Base-by-base conservation (phyloP, 2,329 filamentous ascomycete genomes). In the Aspergillus proliferans region DNA sequence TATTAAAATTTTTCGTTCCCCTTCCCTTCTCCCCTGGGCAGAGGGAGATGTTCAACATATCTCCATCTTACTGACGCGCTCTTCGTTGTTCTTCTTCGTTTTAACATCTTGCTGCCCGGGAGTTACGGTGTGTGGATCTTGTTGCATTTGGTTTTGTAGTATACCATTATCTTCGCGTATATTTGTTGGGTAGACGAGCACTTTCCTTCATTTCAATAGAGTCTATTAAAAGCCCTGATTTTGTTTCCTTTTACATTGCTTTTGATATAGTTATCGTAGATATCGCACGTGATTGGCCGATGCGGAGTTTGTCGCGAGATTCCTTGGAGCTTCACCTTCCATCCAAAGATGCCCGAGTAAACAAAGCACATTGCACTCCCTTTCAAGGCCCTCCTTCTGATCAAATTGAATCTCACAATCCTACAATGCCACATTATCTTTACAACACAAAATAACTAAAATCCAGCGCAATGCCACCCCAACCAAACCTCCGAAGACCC, bases 401-500 rank as follows among this genome's bases (percentile, higher is more conserved):
- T 22, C 2, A 22, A 40, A 40, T 10, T 18, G n/a, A 6, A 21
- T 0, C 2, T 8, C 8, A 21, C 6, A 3, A 19, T 21, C 19
- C 18, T 40, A 22, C 38, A 19, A 40, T 19, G 8, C 6, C 4
- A n/a, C 18, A 9, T 6, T 36, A 36, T n/a, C 7, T 18, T 9
- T 18, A 36, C 14, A 36, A 8, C n/a, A 36, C 34, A 3, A 22
- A 4, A 19, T 19, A 21, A 12, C 10, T 3, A 4, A 36, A 26
- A 30, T 18, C 10, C 12, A 21, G 9, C 48, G 49, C 47, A 54
- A 61, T 61, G 58, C 57, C 57, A 47, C 58, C 56, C 50, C 54
- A 58, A 45, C 51, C 52, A 43, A 51, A 55, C 45, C 55, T 51
- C 52, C 48, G 47, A 47, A 45, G 50, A 22, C 54, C 48, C 51